Percentiles rank a stretch among this genome's conserved stretches.
Conservation (phyloP, 148 eudicot species). For the Suaeda aralocaspica region DNA sequence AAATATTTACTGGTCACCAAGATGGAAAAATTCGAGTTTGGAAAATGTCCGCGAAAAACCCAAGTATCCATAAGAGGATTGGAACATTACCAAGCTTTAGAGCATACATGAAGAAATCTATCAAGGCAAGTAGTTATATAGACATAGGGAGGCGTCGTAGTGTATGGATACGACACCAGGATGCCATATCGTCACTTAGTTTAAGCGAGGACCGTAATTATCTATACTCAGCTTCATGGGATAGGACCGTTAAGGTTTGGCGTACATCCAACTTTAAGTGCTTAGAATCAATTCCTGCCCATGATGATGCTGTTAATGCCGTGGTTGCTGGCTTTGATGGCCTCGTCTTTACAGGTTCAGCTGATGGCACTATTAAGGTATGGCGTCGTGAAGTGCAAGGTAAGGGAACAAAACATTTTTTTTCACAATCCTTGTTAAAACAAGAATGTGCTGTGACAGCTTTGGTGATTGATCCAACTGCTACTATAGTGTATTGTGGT, state of each 20-base stretch:
- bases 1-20: conserved; percentile 74
- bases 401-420: conserved; percentile 72
- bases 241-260: conserved; percentile 66
- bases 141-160: conserved; percentile 40
- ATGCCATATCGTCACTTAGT: conserved; percentile 66
- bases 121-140: conserved; percentile 54
- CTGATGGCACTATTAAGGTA: conserved; percentile 61
- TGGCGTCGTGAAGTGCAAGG: conserved; percentile 75
- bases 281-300: conserved; percentile 60
- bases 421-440: conserved; percentile 51
- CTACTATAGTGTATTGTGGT: conserved; percentile 46
- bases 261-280: conserved; percentile 55
- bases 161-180: conserved; percentile 58
- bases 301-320: conserved; percentile 76
- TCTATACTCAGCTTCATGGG: conserved; percentile 74
- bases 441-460: conserved; percentile 80
- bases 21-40: conserved; percentile 79
- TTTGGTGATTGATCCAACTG: conserved; percentile 39
- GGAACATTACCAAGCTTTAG: conserved; percentile 67
- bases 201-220: conserved; percentile 55
- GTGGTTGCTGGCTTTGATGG: conserved; percentile 67
- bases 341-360: conserved; percentile 64
- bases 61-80: conserved; percentile 47
- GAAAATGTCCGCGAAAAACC: conserved; percentile 56
- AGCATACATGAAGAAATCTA: conserved; percentile 49